A percentile compares a stretch with the other conserved stretches of the same genome.
Conservation (phyloP, 1,284 basidiomycete genomes). For the Moesziomyces sp. region DNA sequence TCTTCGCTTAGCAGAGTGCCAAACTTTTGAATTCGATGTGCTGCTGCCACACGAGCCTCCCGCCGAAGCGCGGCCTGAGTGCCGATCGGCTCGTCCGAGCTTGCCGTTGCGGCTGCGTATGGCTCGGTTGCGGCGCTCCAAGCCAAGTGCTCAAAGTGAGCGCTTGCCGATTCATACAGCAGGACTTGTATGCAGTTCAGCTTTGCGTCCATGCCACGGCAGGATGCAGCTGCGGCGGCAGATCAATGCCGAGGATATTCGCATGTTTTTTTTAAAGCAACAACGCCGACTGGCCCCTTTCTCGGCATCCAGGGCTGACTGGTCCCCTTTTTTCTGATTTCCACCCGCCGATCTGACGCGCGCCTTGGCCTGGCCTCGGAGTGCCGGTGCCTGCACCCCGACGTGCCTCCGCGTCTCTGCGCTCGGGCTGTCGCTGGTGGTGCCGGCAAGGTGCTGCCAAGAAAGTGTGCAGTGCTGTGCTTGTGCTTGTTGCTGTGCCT, state of each 20-base stretch:
- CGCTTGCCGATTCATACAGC: too few species aligned
- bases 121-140: too few species aligned
- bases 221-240: neutral
- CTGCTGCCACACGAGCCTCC: too few species aligned
- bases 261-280: too few species aligned
- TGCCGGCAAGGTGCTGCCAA: neutral
- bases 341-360: neutral
- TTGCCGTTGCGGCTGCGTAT: neutral
- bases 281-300: neutral
- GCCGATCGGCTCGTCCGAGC: neutral
- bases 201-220: neutral
- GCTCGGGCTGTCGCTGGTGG: neutral
- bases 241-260: neutral
- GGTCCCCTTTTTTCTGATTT: neutral
- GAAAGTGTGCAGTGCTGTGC: neutral
- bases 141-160: too few species aligned
- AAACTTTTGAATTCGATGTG: neutral
- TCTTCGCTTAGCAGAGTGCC: neutral
- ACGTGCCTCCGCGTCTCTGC: neutral
- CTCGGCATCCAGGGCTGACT: neutral
- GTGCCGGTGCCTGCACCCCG: conserved; percentile 1
- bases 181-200: too few species aligned
- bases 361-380: neutral
- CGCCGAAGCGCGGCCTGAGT: neutral
- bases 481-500: too few species aligned